Conservation (phyloP, 106 monocot genomes). For the Dendrobium huoshanense region DNA sequence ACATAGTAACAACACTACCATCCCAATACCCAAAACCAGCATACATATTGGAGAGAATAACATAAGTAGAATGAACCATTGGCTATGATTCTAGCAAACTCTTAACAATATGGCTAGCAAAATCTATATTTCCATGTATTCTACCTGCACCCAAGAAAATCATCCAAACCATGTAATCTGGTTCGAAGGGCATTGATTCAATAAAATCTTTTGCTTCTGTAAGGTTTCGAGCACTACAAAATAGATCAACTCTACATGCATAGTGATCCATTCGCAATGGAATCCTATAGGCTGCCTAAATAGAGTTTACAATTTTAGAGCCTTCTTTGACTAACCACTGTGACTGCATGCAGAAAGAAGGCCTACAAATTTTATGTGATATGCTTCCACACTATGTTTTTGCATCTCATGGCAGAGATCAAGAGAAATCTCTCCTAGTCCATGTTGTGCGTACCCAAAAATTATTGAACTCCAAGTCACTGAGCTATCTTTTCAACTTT, state of each 20-base stretch:
- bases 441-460: slow-evolving; percentile 72
- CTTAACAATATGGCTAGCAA: slow-evolving; percentile 46
- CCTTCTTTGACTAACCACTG: slow-evolving; percentile 60
- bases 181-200: slow-evolving; percentile 63
- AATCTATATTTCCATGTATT: slow-evolving; percentile 52
- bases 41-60: too few relatives aligned
- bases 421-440: slow-evolving; percentile 38
- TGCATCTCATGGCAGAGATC: slow-evolving; percentile 54
- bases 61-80: too few relatives aligned
- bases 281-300: slow-evolving; percentile 35
- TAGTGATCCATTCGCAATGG: slow-evolving; percentile 79
- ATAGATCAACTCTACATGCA: slow-evolving; percentile 84
- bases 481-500: slow-evolving; percentile 38
- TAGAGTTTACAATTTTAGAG: slow-evolving; percentile 30
- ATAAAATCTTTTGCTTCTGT: slow-evolving; percentile 46
- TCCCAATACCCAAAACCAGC: too few relatives aligned
- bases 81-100: too few relatives aligned
- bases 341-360: slow-evolving; percentile 79
- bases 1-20: too few relatives aligned
- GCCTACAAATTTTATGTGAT: slow-evolving; percentile 78
- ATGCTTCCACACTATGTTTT: slow-evolving; percentile 31
- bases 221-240: slow-evolving; percentile 56
- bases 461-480: slow-evolving; percentile 77
- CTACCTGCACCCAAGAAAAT: slow-evolving; percentile 69
- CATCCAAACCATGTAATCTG: slow-evolving; percentile 68